Conservation (phyloP, 345 rosid genomes). For the Salix brachista region DNA sequence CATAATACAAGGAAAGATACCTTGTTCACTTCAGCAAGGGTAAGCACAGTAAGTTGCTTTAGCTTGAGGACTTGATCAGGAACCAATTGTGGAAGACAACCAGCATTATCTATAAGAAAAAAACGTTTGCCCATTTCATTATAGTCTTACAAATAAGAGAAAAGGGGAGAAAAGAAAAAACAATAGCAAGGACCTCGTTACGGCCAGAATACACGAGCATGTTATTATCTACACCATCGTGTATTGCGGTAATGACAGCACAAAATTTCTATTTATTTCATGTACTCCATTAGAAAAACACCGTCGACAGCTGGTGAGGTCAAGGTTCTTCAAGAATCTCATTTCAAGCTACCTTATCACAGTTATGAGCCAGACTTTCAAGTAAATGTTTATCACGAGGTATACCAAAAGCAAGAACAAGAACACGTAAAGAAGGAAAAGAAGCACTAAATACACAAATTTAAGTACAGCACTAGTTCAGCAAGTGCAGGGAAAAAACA, state of each 20-base stretch:
- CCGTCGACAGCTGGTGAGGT: neutral
- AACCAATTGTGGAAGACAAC: constrained; percentile 50
- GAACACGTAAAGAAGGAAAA: neutral
- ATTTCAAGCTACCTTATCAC: neutral
- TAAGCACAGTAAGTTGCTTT: constrained; percentile 91
- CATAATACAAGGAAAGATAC: constrained; percentile 24
- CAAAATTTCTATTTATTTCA: neutral
- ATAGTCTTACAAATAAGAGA: neutral
- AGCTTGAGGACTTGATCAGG: constrained; percentile 86
- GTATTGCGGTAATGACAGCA: neutral
- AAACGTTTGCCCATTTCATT: constrained; percentile 8
- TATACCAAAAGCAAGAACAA: neutral
- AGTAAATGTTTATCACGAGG: neutral
- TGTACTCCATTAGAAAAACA: neutral
- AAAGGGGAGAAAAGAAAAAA: neutral
- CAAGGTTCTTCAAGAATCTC: neutral
- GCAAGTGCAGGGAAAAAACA: neutral
- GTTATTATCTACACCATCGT: neutral
- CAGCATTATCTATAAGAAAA: constrained; percentile 49
- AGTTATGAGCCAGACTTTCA: neutral
- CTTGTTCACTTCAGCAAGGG: constrained; percentile 87
- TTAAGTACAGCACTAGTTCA: neutral
- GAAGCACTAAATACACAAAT: neutral
- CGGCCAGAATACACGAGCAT: neutral
- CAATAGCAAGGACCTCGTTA: neutral